Conservation (phyloP, 257 asterid species). For the Forsythia suspensa region DNA sequence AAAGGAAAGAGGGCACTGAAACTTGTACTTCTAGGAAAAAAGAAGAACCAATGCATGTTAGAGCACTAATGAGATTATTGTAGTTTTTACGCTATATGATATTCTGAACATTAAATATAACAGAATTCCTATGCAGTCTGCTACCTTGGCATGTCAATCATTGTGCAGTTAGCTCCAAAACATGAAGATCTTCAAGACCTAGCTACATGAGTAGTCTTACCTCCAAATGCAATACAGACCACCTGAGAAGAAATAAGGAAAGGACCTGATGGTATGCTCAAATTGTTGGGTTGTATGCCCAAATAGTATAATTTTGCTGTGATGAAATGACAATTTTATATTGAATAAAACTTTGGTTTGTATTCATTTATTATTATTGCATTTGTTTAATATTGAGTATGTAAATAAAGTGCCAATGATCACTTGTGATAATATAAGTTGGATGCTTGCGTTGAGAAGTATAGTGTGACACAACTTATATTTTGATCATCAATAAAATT, state of each 20-base stretch:
- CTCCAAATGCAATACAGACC: slow-evolving; percentile 59
- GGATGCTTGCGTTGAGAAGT: no score
- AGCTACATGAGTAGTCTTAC: slow-evolving; percentile 54
- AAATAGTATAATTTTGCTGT: no score
- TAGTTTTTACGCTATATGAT: slow-evolving; percentile 25
- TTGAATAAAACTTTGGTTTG: no score
- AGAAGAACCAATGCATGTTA: neutral
- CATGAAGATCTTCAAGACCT: slow-evolving; percentile 54
- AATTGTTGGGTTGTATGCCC: no score
- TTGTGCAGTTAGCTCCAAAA: slow-evolving; percentile 55
- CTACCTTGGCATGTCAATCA: slow-evolving; percentile 72
- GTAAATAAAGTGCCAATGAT: no score
- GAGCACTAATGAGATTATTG: slow-evolving; percentile 21
- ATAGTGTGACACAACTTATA: no score
- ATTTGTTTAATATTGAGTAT: no score
- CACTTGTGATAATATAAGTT: no score
- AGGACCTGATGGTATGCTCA: neutral
- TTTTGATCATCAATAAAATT: no score
- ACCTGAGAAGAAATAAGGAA: slow-evolving; percentile 46
- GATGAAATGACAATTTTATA: no score
- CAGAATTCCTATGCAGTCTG: slow-evolving; percentile 84
- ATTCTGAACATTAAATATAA: slow-evolving; percentile 24
- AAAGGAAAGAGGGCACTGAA: neutral
- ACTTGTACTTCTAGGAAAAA: neutral
- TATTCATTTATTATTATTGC: no score